These are phyloP conservation scores for Moelleriella libera DNA, from an alignment of 2,329 filamentous ascomycete species.

Conservation along the genomic window DNA sequence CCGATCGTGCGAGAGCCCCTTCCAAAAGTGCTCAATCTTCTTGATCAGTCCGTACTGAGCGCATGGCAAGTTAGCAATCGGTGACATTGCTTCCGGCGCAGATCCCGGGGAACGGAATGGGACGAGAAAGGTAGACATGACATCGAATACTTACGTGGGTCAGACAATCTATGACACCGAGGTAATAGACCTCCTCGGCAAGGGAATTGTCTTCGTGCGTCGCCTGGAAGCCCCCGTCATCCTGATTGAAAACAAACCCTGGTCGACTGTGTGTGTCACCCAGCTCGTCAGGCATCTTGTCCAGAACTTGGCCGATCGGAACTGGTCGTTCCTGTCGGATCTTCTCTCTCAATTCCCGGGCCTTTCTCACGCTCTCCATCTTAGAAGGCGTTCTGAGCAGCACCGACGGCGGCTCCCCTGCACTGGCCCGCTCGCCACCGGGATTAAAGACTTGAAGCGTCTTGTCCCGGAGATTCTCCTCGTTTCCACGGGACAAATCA, in stretches of 20 bases:
- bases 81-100: too few species aligned
- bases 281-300: constrained; percentile 82
- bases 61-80: constrained; percentile 1
- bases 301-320: constrained; percentile 72
- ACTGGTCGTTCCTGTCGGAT: constrained; percentile 87
- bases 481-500: constrained; percentile 78
- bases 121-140: background rate
- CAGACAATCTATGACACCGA: constrained; percentile 95
- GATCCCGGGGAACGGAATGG: background rate
- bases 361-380: constrained; percentile 80
- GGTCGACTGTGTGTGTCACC: constrained; percentile 57
- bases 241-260: constrained; percentile 75
- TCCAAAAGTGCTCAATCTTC: constrained; percentile 93
- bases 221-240: constrained; percentile 85
- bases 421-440: constrained; percentile 46
- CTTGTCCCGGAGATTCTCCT: constrained; percentile 82
- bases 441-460: constrained; percentile 91
- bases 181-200: constrained; percentile 90
- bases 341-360: constrained; percentile 78
- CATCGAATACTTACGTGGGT: constrained; percentile 61
- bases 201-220: constrained; percentile 80
- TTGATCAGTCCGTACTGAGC: constrained; percentile 81
- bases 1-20: constrained; percentile 73
- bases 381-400: constrained; percentile 87
- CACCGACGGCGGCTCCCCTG: constrained; percentile 48